Evolutionary conservation across 257 asterid species (phyloP), one percentile per base, ranked within the genome.

Genomic region (Fraxinus pennsylvanica): DNA sequence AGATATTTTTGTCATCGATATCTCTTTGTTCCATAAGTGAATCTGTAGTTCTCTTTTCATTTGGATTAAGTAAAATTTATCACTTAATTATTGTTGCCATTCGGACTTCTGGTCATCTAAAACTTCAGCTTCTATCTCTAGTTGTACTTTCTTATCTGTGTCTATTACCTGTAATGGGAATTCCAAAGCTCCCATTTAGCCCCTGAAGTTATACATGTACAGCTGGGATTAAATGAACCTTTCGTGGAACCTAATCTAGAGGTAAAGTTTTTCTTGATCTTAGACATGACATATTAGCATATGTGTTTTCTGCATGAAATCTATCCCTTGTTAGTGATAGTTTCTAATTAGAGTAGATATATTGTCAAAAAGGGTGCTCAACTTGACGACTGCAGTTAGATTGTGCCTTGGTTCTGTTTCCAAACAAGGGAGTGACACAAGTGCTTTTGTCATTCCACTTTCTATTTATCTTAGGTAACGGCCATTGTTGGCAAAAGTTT

Each of bases 1-100:
- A 3, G 25, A 14, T 54, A 19, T 3, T 96, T 54, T 19, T 19
- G 17, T 54, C 63, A 17, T 54, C 19, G 19, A 4, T 54, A 5
- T 14, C 9, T 14, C 8, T 54, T 54, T 5, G 15, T 54, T 19
- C 22, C 15, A 54, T 19, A 17, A 54, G 63, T 14, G 25, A 19
- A 19, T 14, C 0, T 54, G 22, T 54, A 54, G 19, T 54, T 54
- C 25, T 54, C 63, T 54, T 54, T 52, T 54, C 41, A 36, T 36
- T 36, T 36, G 9, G 41, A 36, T 36, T 36, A 36, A 36, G 6
- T 36, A 6, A 36, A 36, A 8, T 14, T 71, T 71, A 9, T 71
- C 17, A 38, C 15, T 4, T 8, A 6, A 17, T 39, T 39, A 38
- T 22, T 38, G 57, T 35, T n/a, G 74, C 17, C 14, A 12, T 25